Conservation (phyloP, 2,329 filamentous ascomycete genomes). For the Venturiaceae sp. region DNA sequence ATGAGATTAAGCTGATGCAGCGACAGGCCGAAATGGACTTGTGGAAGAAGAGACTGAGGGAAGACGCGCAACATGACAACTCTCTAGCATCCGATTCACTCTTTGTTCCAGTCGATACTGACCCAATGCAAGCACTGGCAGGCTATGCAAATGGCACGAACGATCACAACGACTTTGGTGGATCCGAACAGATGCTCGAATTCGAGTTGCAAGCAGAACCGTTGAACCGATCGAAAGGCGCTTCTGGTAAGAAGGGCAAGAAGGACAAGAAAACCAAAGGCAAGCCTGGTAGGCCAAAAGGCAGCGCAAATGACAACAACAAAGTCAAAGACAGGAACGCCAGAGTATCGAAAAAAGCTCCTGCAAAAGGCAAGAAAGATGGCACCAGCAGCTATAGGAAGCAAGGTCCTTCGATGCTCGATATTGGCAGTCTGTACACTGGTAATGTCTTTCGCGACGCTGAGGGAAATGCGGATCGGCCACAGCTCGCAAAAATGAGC, state of each 20-base stretch:
- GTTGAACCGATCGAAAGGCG: background rate
- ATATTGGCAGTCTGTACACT: slow-evolving; percentile 13
- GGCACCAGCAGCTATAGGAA: background rate
- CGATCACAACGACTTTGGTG: background rate
- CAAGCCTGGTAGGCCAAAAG: background rate
- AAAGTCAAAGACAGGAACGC: slow-evolving; percentile 11
- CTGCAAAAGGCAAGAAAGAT: slow-evolving; percentile 9
- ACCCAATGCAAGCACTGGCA: too few relatives aligned
- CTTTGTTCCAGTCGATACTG: background rate
- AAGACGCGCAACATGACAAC: background rate
- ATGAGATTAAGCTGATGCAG: background rate
- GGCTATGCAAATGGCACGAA: too few relatives aligned
- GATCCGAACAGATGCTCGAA: background rate
- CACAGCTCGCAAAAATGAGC: slow-evolving; percentile 17
- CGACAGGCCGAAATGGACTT: background rate
- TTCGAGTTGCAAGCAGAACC: background rate
- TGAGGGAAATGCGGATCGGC: slow-evolving; percentile 13
- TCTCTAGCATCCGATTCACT: background rate
- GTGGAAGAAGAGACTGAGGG: background rate
- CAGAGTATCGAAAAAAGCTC: slow-evolving; percentile 1
- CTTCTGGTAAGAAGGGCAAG: background rate
- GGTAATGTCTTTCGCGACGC: slow-evolving; percentile 24
- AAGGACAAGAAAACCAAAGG: background rate
- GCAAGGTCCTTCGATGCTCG: slow-evolving; percentile 5
- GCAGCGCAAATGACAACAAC: slow-evolving; percentile 12